These are phyloP conservation scores for Neurospora sp. DNA, from an alignment of 495 filamentous ascomycete genomes.

Conservation along the genomic window DNA sequence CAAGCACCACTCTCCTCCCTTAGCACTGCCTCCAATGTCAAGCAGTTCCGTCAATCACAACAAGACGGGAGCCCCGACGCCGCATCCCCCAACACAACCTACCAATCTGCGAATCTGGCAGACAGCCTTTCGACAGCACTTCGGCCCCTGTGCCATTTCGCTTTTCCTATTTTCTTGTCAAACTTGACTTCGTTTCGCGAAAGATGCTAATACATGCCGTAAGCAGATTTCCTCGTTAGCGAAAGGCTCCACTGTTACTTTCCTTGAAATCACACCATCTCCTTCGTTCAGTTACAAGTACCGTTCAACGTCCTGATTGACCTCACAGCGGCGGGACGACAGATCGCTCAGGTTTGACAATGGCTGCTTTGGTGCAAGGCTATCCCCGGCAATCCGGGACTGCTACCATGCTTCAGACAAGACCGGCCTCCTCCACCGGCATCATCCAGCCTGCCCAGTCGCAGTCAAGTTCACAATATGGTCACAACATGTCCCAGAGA, in stretches of 20 bases:
- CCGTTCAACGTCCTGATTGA: background rate
- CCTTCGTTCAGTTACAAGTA: background rate
- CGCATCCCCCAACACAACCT: background rate
- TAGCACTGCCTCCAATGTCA: background rate
- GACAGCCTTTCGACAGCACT: background rate
- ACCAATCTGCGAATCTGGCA: background rate
- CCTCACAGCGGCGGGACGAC: background rate
- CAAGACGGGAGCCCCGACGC: background rate
- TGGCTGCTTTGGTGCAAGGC: constrained; percentile 89
- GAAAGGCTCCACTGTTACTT: background rate
- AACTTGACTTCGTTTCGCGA: background rate
- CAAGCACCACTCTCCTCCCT: background rate
- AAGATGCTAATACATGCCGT: background rate
- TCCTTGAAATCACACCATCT: background rate
- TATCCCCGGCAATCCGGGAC: constrained; percentile 75
- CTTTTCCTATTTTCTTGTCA: background rate
- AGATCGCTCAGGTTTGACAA: constrained; percentile 29
- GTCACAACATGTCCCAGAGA: constrained; percentile 43
- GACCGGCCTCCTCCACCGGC: constrained; percentile 61
- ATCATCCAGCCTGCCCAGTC: constrained; percentile 44
- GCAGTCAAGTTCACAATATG: constrained; percentile 48
- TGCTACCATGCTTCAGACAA: constrained; percentile 72
- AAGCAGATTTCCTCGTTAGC: background rate
- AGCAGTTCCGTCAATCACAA: background rate
- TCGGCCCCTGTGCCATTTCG: background rate